A percentile compares a stretch with the other conserved stretches of the same genome.
phyloP scores from a whole-genome alignment of 352 stramenopile species.

The Globisporangium okanoganense region DNA sequence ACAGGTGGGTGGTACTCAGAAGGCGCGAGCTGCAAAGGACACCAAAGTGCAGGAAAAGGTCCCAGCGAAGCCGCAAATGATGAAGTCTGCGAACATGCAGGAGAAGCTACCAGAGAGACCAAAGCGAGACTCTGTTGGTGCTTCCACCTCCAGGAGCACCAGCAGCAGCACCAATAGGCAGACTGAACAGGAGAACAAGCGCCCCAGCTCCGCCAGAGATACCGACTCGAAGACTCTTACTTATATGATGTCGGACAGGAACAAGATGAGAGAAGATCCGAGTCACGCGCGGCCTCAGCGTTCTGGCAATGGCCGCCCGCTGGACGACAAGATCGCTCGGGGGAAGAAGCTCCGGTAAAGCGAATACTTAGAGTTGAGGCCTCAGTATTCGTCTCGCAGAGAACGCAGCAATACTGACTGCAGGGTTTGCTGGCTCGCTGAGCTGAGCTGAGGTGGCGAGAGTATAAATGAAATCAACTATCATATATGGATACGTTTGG shows the following conservation, averaged over 20 bases:
- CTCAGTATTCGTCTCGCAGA: too few species aligned
- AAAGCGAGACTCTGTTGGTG: not conserved
- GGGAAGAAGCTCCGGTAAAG: not conserved
- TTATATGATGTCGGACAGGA: not conserved
- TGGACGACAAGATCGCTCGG: not conserved
- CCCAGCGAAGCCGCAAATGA: not conserved
- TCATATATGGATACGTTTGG: too few species aligned
- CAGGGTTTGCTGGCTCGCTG: too few species aligned
- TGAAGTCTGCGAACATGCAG: not conserved
- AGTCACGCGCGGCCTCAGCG: not conserved
- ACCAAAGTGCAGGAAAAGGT: not conserved
- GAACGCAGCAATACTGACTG: too few species aligned
- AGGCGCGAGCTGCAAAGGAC: not conserved
- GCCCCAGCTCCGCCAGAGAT: not conserved
- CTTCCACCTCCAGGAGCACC: not conserved
- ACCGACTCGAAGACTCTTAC: not conserved
- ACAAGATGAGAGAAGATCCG: not conserved
- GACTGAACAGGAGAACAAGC: constrained; percentile 6
- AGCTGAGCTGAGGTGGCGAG: too few species aligned
- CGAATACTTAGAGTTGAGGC: not conserved
- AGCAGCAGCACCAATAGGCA: not conserved
- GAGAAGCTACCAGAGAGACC: not conserved
- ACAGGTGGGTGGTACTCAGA: not conserved
- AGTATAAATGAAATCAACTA: too few species aligned
- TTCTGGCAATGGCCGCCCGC: not conserved